A percentile compares a stretch with the other conserved stretches of the same genome.
Evolutionary conservation across 306 rosid species (phyloP).

Genomic region (Acacia confusa): DNA sequence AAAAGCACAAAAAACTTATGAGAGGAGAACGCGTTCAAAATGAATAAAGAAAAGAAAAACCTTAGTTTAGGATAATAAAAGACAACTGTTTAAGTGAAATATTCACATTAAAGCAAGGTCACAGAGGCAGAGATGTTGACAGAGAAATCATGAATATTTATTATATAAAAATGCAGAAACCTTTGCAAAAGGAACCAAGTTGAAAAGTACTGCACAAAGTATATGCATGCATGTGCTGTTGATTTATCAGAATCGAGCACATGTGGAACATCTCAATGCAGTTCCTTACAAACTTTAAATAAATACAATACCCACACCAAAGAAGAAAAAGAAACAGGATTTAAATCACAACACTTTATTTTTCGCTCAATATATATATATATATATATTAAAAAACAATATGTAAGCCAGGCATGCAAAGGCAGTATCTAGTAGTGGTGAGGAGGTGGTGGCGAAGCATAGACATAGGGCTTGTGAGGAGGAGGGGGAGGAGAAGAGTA

Average conservation of each 20-base stretch:
- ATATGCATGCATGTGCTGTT: constrained; percentile 11
- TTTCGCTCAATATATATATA: background rate
- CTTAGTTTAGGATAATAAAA: background rate
- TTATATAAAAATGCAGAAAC: constrained; percentile 16
- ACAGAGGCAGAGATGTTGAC: background rate
- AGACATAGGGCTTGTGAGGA: constrained; percentile 35
- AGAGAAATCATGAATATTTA: constrained; percentile 14
- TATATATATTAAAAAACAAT: too few species aligned
- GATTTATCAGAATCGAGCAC: background rate
- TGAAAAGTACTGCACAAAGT: background rate
- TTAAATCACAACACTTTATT: background rate
- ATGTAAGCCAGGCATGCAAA: background rate
- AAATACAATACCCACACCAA: background rate
- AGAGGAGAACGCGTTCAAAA: too few species aligned
- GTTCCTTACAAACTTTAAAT: constrained; percentile 8
- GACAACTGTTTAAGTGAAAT: background rate
- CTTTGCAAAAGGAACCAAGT: constrained; percentile 26
- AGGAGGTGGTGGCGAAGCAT: constrained; percentile 17
- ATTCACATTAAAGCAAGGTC: background rate
- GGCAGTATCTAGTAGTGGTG: constrained; percentile 26
- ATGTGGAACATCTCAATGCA: constrained; percentile 10
- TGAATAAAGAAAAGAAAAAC: too few species aligned
- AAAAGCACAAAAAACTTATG: too few species aligned
- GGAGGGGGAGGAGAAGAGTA: constrained; percentile 24
- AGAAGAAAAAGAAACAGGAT: background rate